phyloP scores from a whole-genome alignment of 208 protist species.

The Borovskyia barvae region DNA sequence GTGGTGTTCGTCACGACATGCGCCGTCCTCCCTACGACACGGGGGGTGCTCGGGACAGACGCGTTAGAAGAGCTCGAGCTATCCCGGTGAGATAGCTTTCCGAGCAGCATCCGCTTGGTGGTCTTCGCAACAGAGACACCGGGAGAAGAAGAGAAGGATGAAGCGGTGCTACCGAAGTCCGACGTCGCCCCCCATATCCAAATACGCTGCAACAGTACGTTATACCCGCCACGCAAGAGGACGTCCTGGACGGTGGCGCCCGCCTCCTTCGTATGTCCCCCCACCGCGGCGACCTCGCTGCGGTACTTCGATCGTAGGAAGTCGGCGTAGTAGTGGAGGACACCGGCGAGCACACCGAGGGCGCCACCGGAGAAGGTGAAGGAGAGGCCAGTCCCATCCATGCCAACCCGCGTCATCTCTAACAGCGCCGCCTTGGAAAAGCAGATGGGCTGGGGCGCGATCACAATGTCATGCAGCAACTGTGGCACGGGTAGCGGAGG shows the following conservation, averaged over 20 bases:
- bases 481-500: conserved; percentile 24
- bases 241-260: conserved; percentile 26
- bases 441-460: conserved; percentile 36
- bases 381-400: conserved; percentile 29
- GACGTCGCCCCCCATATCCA: conserved; percentile 49
- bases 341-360: conserved; percentile 54
- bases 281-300: conserved; percentile 16
- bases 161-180: background rate
- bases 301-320: conserved; percentile 30
- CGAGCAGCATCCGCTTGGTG: conserved; percentile 11
- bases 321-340: conserved; percentile 44
- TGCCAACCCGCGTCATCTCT: conserved; percentile 21
- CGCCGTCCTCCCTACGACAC: background rate
- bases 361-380: conserved; percentile 56
- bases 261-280: conserved; percentile 13
- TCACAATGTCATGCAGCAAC: conserved; percentile 35
- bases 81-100: conserved; percentile 1
- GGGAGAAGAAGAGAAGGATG: too few species aligned
- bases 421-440: conserved; percentile 11
- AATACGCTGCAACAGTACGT: conserved; percentile 55
- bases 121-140: background rate
- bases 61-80: background rate
- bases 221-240: conserved; percentile 26
- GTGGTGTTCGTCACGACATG: conserved; percentile 10
- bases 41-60: background rate